These are phyloP conservation scores for Kodamaea plutei DNA, from an alignment of 1,139 yeast species.

Conservation along the genomic window DNA sequence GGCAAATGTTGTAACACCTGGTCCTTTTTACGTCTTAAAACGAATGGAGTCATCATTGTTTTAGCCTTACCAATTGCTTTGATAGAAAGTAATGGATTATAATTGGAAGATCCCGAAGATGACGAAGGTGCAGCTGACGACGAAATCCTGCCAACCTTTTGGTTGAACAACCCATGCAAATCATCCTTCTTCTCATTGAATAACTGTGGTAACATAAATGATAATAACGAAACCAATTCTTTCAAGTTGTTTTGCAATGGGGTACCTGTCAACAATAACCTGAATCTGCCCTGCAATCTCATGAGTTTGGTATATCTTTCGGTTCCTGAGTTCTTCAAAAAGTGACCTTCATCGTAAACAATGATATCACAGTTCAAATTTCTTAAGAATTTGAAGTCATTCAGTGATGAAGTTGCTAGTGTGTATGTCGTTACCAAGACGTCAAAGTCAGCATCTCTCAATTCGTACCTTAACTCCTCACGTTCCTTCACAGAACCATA, in stretches of 20 bases:
- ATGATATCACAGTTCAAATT: slow-evolving; percentile 76
- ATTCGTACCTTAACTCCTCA: slow-evolving; percentile 71
- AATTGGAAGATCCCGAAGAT: slow-evolving; percentile 23
- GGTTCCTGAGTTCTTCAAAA: slow-evolving; percentile 83
- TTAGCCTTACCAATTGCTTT: slow-evolving; percentile 92
- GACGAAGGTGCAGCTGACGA: slow-evolving; percentile 8
- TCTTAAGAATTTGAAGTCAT: slow-evolving; percentile 75
- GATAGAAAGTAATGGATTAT: slow-evolving; percentile 79
- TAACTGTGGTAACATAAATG: slow-evolving; percentile 82
- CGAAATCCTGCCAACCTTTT: slow-evolving; percentile 61
- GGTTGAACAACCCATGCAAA: slow-evolving; percentile 75
- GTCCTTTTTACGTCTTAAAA: slow-evolving; percentile 82
- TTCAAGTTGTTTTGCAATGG: slow-evolving; percentile 90
- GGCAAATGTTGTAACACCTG: slow-evolving; percentile 92
- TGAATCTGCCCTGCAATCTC: slow-evolving; percentile 74
- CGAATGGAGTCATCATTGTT: slow-evolving; percentile 98
- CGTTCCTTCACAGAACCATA: slow-evolving; percentile 87
- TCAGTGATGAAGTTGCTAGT: slow-evolving; percentile 81
- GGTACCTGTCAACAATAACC: slow-evolving; percentile 89
- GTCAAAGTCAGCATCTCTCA: slow-evolving; percentile 67
- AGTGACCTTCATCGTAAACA: slow-evolving; percentile 96
- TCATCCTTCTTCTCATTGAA: slow-evolving; percentile 83
- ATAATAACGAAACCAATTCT: slow-evolving; percentile 83
- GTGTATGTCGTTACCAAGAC: slow-evolving; percentile 93
- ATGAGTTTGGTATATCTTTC: slow-evolving; percentile 85